Evolutionary conservation across 352 stramenopile genomes (phyloP), one percentile per base, ranked within the genome.

Genomic region (Blastocystis sp.): DNA sequence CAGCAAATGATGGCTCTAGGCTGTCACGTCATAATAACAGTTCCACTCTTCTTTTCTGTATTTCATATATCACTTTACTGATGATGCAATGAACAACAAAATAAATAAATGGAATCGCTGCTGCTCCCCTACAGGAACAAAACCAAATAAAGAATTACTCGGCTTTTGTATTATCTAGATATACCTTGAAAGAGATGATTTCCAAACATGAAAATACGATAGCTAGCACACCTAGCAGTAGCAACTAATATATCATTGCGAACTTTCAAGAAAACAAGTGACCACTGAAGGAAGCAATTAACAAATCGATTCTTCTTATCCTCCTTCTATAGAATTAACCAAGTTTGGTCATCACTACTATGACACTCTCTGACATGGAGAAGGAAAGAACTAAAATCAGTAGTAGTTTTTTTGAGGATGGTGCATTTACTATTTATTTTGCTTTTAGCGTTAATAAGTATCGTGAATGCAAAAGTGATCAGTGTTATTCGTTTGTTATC

Each of bases 101-200:
- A 41, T 81, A 81, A 24, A 64, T 8, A 41, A 81, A 63, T 24
- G 41, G 37, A 37, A 81, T 37, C 24, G 65, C 43, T 2, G 26
- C 9, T 47, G 70, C 70, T 39, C 70, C 70, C 30, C 70, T 81
- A 64, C 2, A 26, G 16, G 39, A 50, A 34, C 9, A 13, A n/a
- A 8, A 62, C 8, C 6, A 81, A 66, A 11, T 20, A 24, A 8
- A 50, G 26, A n/a, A 6, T 43, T 43, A 81, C 70, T 64, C n/a
- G 8, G 70, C n/a, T 63, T 30, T 6, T 4, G 70, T 81, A 16
- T n/a, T 30, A 39, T 81, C 70, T 11, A 81, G 45, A 63, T 64
- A 81, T 16, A 63, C 24, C 55, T 81, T 81, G 34, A 81, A 81
- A 45, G 37, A 39, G 8, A 81, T 24, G 39, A 81, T 81, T 54